phyloP scores from a whole-genome alignment of 202 grass and related monocot genomes.

The Setaria italica region DNA sequence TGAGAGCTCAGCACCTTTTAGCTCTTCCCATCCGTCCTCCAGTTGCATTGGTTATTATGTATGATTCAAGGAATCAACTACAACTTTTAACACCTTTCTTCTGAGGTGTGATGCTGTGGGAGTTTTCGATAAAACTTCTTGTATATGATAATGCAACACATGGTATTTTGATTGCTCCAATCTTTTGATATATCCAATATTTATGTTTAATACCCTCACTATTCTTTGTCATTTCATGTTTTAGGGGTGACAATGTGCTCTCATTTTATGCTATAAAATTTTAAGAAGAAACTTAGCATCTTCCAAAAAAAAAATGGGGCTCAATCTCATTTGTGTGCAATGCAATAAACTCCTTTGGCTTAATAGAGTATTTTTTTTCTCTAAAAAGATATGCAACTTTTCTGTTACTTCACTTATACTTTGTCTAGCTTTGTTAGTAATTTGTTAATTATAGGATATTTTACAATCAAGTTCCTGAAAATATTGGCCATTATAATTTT shows the following conservation, averaged over 20 bases:
- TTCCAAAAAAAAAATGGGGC: neutral
- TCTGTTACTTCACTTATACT: neutral
- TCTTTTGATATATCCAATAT: neutral
- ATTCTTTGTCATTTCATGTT: neutral
- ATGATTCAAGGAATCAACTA: neutral
- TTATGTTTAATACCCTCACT: slow-evolving; percentile 5
- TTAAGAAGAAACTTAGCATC: neutral
- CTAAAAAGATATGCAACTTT: neutral
- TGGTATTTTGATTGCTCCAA: slow-evolving; percentile 1
- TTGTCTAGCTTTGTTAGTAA: slow-evolving; percentile 5
- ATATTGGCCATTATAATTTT: neutral
- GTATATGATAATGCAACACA: neutral
- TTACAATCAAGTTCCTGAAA: neutral
- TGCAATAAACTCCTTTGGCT: neutral
- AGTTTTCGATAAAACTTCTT: slow-evolving; percentile 19
- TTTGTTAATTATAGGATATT: neutral
- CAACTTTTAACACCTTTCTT: neutral
- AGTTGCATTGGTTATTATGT: neutral
- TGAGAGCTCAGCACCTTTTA: neutral
- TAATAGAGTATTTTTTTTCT: neutral
- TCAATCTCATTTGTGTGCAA: neutral
- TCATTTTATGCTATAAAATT: neutral
- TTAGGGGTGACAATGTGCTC: neutral
- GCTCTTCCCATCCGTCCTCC: neutral
- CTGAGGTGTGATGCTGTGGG: neutral